These are phyloP conservation scores for Astrothelium subdiscretum DNA, from an alignment of 495 filamentous ascomycete species.

Conservation along the genomic window DNA sequence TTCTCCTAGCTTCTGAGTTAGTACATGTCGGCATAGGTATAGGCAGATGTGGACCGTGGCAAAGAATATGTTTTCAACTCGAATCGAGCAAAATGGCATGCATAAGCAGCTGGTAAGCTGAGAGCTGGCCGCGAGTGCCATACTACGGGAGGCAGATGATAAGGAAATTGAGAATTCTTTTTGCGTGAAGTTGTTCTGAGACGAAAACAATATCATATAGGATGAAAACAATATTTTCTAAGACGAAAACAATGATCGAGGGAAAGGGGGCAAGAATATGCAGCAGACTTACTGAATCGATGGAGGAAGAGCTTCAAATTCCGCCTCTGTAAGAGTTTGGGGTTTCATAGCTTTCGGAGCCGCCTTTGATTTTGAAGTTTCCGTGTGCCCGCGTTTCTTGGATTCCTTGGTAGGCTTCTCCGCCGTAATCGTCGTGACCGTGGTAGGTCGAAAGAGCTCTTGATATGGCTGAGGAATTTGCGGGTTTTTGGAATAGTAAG, in stretches of 20 bases:
- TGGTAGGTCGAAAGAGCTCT: not conserved
- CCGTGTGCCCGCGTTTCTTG: not conserved
- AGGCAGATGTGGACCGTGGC: no score
- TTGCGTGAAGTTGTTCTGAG: no score
- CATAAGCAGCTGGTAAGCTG: no score
- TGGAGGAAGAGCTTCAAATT: constrained; percentile 6
- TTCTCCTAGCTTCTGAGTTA: constrained; percentile 20
- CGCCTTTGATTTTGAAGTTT: not conserved
- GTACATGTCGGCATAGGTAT: not conserved
- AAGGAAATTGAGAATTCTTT: no score
- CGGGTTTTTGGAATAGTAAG: not conserved
- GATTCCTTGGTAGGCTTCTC: not conserved
- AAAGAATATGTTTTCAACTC: no score
- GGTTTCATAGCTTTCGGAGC: not conserved
- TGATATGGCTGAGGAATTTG: not conserved
- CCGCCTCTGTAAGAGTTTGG: not conserved
- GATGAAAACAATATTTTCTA: not conserved
- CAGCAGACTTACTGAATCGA: constrained; percentile 7
- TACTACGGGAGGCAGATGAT: no score
- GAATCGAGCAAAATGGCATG: no score
- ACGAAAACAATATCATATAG: not conserved
- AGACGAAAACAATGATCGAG: not conserved
- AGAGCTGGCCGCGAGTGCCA: no score
- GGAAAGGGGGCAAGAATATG: not conserved
- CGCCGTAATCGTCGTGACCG: not conserved